Conservation (phyloP, 2,329 filamentous ascomycete species). For the Aspergillus quadrilineatus region DNA sequence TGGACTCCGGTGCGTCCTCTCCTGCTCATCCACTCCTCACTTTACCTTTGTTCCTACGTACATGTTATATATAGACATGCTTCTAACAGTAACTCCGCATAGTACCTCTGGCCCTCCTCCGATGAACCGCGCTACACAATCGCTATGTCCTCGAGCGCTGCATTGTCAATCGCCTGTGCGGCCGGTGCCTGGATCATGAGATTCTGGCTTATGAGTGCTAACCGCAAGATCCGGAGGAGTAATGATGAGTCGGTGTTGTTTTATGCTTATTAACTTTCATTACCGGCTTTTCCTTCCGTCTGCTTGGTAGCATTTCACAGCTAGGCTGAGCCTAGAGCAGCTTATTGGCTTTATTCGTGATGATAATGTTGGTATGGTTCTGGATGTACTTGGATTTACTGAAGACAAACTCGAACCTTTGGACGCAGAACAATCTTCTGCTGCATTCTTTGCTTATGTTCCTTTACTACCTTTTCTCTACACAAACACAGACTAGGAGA, state of each 20-base stretch:
- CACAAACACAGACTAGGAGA: too few relatives aligned
- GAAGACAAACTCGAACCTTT: too few relatives aligned
- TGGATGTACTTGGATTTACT: too few relatives aligned
- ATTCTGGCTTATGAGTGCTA: constrained; percentile 18
- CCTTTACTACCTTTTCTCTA: too few relatives aligned
- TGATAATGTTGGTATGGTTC: too few relatives aligned
- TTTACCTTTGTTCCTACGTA: too few relatives aligned
- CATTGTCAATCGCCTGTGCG: constrained; percentile 18
- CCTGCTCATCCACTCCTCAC: not conserved
- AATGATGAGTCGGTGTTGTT: constrained; percentile 20
- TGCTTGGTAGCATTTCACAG: too few relatives aligned
- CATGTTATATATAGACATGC: too few relatives aligned
- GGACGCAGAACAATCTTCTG: too few relatives aligned
- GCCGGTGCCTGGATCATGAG: constrained; percentile 19
- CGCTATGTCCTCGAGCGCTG: constrained; percentile 21
- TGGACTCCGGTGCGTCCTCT: constrained; percentile 27
- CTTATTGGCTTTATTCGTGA: too few relatives aligned
- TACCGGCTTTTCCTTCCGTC: not conserved
- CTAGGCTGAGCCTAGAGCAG: too few relatives aligned
- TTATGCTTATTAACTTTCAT: constrained; percentile 17
- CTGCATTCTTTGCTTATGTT: too few relatives aligned
- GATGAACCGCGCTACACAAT: constrained; percentile 21
- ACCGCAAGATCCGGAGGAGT: constrained; percentile 20
- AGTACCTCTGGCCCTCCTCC: constrained; percentile 36
- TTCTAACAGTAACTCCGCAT: not conserved